Conservation (phyloP, 495 filamentous ascomycete genomes). For the Trichoderma reesei region DNA sequence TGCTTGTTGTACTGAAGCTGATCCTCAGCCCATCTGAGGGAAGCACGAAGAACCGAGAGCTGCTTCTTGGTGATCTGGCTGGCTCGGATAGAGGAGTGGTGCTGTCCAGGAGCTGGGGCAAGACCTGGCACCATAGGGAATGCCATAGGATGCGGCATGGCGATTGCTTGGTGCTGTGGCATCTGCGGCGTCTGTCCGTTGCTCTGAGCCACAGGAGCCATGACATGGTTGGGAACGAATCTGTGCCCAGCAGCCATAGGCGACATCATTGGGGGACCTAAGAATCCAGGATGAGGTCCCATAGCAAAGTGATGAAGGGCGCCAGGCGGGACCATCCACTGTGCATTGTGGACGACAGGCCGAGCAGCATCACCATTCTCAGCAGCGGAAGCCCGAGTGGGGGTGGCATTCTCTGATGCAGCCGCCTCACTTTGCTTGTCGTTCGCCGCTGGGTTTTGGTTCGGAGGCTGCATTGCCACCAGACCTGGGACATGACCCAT, state of each 20-base stretch:
- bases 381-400: slow-evolving; percentile 33
- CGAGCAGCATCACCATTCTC: slow-evolving; percentile 35
- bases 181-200: background rate
- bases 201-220: background rate
- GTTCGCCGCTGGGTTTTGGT: background rate
- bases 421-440: slow-evolving; percentile 20
- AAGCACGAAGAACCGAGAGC: slow-evolving; percentile 23
- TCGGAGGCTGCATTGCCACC: background rate
- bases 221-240: background rate
- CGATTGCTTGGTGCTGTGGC: background rate
- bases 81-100: slow-evolving; percentile 32
- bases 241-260: slow-evolving; percentile 7
- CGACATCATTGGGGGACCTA: slow-evolving; percentile 11
- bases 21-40: slow-evolving; percentile 30
- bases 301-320: slow-evolving; percentile 16
- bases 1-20: slow-evolving; percentile 39
- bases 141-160: background rate
- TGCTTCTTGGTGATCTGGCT: slow-evolving; percentile 41
- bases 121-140: background rate
- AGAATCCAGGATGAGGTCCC: background rate
- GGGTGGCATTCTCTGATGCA: slow-evolving; percentile 24
- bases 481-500: background rate
- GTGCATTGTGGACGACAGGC: slow-evolving; percentile 39
- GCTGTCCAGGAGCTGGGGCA: background rate
- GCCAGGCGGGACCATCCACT: slow-evolving; percentile 25